A percentile compares a stretch with the other conserved stretches of the same genome.
These are phyloP conservation scores for Cryptococcus sp. DNA, from an alignment of 1,284 basidiomycete genomes.

Conservation along the genomic window DNA sequence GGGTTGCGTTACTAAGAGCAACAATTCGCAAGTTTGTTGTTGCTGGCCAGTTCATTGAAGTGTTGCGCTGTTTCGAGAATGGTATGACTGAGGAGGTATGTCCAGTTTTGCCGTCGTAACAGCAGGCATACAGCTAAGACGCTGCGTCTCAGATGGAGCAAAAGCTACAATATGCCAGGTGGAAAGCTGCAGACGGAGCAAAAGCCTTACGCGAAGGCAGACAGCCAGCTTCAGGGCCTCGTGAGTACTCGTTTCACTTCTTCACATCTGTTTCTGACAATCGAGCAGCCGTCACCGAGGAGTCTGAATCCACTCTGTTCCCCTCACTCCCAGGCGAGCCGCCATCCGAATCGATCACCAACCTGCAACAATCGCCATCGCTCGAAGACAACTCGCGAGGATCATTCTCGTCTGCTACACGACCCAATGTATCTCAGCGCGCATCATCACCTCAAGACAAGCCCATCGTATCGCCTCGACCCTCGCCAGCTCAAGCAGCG, in stretches of 20 bases:
- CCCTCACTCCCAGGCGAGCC: conserved; percentile 27
- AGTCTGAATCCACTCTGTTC: conserved; percentile 26
- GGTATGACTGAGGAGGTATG: conserved; percentile 52
- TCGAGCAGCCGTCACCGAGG: conserved; percentile 35
- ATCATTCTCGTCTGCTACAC: conserved; percentile 25
- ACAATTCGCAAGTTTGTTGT: conserved; percentile 53
- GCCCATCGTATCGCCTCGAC: conserved; percentile 23
- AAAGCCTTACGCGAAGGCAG: conserved; percentile 52
- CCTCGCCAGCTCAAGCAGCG: conserved; percentile 19
- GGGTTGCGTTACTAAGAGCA: conserved; percentile 23
- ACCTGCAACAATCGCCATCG: neutral
- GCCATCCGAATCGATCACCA: conserved; percentile 7
- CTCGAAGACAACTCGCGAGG: conserved; percentile 5
- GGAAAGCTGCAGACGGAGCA: conserved; percentile 54
- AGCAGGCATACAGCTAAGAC: neutral
- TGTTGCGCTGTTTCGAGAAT: conserved; percentile 50
- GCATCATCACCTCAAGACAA: conserved; percentile 6
- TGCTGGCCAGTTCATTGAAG: conserved; percentile 54
- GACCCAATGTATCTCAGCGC: conserved; percentile 14
- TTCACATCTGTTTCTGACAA: neutral
- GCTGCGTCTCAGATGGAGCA: conserved; percentile 48
- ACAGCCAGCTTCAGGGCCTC: conserved; percentile 48
- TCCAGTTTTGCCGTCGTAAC: neutral
- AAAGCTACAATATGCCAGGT: conserved; percentile 54
- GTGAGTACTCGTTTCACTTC: conserved; percentile 27